Conservation (phyloP, 2,329 filamentous ascomycete genomes). For the Neoscytalidium dimidiatum region DNA sequence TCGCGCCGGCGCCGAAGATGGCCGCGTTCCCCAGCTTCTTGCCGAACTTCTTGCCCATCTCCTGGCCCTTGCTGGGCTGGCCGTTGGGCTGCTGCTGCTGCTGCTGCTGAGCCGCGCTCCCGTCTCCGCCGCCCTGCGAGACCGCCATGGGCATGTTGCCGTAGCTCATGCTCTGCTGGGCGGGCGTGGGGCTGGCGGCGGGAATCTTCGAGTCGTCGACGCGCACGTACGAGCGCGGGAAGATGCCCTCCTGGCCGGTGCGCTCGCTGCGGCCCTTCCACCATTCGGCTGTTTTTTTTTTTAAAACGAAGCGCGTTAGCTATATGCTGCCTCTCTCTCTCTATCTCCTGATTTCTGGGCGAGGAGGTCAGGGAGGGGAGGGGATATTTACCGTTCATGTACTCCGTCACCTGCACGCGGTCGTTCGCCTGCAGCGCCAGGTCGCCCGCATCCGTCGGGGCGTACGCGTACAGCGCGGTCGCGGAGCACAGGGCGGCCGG, state of each 20-base stretch:
- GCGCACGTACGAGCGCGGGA: constrained; percentile 86
- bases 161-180: constrained; percentile 65
- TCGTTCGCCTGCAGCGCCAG: constrained; percentile 80
- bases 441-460: constrained; percentile 77
- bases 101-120: too few relatives aligned
- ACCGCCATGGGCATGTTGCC: constrained; percentile 76
- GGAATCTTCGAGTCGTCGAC: constrained; percentile 64
- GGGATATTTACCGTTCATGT: constrained; percentile 67
- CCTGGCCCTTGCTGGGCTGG: constrained; percentile 64
- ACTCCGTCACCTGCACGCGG: constrained; percentile 76
- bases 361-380: background rate
- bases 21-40: constrained; percentile 88
- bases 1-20: constrained; percentile 91
- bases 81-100: constrained; percentile 43
- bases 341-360: background rate
- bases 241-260: constrained; percentile 85
- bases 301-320: background rate
- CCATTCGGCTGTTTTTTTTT: constrained; percentile 82
- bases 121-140: constrained; percentile 60
- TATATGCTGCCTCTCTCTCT: background rate
- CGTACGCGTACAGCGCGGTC: constrained; percentile 81
- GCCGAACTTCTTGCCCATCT: constrained; percentile 90
- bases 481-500: constrained; percentile 68
- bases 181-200: constrained; percentile 41
- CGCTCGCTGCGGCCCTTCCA: constrained; percentile 88